Evolutionary conservation across 306 rosid species (phyloP).

Genomic region (Inga leiocalycina): DNA sequence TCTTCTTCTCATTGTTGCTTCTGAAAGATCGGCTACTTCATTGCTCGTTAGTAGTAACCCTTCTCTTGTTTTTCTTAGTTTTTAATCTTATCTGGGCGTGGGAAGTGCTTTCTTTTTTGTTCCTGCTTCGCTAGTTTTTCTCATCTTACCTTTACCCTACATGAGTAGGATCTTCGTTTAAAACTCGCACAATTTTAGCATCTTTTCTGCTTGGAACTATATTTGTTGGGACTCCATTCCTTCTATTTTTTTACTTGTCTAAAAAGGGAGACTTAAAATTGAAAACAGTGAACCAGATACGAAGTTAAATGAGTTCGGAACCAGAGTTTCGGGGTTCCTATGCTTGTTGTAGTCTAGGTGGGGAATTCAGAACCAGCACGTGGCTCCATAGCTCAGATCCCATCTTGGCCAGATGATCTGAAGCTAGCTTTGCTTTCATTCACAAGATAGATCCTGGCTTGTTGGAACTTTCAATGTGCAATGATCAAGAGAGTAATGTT

Average conservation of each 20-base stretch:
- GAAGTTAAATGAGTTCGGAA: not conserved
- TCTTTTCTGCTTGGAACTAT: slow-evolving; percentile 9
- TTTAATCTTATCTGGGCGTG: slow-evolving; percentile 38
- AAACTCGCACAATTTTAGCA: slow-evolving; percentile 18
- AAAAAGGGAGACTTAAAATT: not conserved
- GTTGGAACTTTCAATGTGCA: not conserved
- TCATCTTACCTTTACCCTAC: not conserved
- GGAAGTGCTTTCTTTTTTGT: not conserved
- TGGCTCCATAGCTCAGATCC: not conserved
- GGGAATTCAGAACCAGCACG: not conserved
- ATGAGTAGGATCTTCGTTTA: slow-evolving; percentile 42
- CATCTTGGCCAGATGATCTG: slow-evolving; percentile 9
- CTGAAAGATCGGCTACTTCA: slow-evolving; percentile 28
- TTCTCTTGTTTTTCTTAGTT: not conserved
- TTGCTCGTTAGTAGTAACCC: slow-evolving; percentile 9
- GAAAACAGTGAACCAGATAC: not conserved
- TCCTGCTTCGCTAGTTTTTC: slow-evolving; percentile 19
- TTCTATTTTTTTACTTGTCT: not conserved
- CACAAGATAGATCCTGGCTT: not conserved
- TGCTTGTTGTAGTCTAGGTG: not conserved
- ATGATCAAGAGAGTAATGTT: not conserved
- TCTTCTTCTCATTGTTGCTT: slow-evolving; percentile 14
- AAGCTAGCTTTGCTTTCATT: not conserved
- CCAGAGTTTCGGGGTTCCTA: not conserved
- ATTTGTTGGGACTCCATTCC: not conserved